Conservation (phyloP, 2,329 filamentous ascomycete species). For the Xylaria sp. region DNA sequence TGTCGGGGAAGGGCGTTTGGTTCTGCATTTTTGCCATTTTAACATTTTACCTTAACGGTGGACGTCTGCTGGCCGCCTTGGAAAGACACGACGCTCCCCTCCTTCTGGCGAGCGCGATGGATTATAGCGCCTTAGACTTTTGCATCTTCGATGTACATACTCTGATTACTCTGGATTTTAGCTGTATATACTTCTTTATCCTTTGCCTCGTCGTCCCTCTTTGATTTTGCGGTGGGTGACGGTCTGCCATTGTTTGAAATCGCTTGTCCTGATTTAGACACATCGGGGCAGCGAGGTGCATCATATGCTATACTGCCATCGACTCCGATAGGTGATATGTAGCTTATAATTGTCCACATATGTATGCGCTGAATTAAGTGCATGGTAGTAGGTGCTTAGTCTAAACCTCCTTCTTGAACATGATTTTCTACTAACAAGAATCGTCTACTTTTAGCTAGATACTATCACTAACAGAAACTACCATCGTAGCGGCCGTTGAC, state of each 20-base stretch:
- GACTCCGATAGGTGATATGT: not conserved
- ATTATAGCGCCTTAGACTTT: not conserved
- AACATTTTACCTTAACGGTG: constrained; percentile 27
- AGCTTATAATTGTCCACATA: not conserved
- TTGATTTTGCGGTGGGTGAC: not conserved
- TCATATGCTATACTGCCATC: not conserved
- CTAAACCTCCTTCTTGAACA: not conserved
- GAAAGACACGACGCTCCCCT: not conserved
- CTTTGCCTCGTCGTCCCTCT: not conserved
- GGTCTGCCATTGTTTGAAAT: not conserved
- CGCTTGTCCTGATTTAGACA: not conserved
- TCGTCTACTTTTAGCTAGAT: not conserved
- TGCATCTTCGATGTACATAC: constrained; percentile 36
- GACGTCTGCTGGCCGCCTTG: constrained; percentile 12
- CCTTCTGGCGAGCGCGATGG: constrained; percentile 4
- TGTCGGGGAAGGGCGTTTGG: constrained; percentile 25
- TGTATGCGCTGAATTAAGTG: not conserved
- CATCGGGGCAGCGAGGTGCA: not conserved
- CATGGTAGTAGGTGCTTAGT: not conserved
- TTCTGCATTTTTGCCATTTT: constrained; percentile 23
- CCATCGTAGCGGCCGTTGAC: too few species aligned
- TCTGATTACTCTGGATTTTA: constrained; percentile 35
- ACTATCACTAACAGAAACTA: not conserved
- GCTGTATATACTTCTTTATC: constrained; percentile 33
- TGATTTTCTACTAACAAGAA: not conserved